Evolutionary conservation across 78 protist species (phyloP).

Genomic region (Kipferlia bialata): DNA sequence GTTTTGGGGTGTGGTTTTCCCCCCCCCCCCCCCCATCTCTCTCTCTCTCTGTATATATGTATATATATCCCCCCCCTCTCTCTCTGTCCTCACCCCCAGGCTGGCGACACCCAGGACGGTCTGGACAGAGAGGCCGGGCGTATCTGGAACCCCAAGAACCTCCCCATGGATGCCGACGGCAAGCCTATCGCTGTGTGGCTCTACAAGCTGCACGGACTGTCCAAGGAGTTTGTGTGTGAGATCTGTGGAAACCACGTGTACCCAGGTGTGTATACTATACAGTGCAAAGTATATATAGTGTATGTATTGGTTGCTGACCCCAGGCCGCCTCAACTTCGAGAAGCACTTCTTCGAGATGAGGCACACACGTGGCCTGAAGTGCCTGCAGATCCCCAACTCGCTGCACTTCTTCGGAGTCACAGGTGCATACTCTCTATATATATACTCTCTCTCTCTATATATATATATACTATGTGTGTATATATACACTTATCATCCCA

Average conservation of each 20-base stretch:
- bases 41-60: too few species aligned
- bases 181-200: slow-evolving; percentile 96
- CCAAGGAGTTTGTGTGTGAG: slow-evolving; percentile 51
- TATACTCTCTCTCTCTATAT: too few species aligned
- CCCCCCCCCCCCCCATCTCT: too few species aligned
- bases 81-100: too few species aligned
- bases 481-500: too few species aligned
- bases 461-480: too few species aligned
- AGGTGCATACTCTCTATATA: too few species aligned
- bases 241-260: slow-evolving; percentile 83
- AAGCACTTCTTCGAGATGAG: slow-evolving; percentile 68
- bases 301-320: too few species aligned
- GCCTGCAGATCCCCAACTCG: slow-evolving; percentile 52
- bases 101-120: slow-evolving; percentile 53
- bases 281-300: too few species aligned
- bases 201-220: slow-evolving; percentile 76
- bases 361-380: slow-evolving; percentile 73
- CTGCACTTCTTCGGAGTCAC: slow-evolving; percentile 63
- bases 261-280: slow-evolving; percentile 66
- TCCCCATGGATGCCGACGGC: slow-evolving; percentile 88
- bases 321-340: too few species aligned
- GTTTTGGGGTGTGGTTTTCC: slow-evolving; percentile 28
- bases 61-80: too few species aligned
- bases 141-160: slow-evolving; percentile 46
- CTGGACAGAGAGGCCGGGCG: slow-evolving; percentile 16